A percentile compares a stretch with the other conserved stretches of the same genome.
phyloP scores from a whole-genome alignment of 371 early-diverging fungal genomes.

The Nematocida ausubeli region DNA sequence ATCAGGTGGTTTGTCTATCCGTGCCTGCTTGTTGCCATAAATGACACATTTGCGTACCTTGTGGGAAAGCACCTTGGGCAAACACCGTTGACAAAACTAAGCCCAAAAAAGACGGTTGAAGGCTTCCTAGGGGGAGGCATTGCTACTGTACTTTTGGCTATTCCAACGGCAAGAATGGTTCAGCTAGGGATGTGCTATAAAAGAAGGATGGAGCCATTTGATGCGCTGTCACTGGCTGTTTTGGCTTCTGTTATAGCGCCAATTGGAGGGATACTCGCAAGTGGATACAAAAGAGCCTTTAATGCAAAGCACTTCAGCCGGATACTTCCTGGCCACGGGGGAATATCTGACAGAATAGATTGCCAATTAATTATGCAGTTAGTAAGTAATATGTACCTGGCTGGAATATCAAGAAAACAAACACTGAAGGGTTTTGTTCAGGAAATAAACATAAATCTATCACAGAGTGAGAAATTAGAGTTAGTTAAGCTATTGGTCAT shows the following conservation, averaged over 20 bases:
- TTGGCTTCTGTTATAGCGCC: constrained; percentile 94
- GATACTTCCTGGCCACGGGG: constrained; percentile 84
- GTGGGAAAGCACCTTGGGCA: constrained; percentile 85
- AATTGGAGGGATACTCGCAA: constrained; percentile 97
- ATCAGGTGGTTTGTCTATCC: constrained; percentile 88
- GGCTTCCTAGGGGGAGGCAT: constrained; percentile 90
- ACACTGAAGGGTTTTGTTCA: neutral
- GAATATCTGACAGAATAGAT: constrained; percentile 93
- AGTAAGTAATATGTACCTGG: constrained; percentile 79
- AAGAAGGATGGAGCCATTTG: neutral
- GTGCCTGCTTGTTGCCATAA: constrained; percentile 80
- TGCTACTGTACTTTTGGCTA: constrained; percentile 75
- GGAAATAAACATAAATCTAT: neutral
- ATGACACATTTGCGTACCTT: constrained; percentile 93
- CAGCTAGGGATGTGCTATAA: neutral
- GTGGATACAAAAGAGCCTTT: constrained; percentile 87
- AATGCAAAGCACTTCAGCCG: constrained; percentile 94
- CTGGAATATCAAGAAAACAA: constrained; percentile 19
- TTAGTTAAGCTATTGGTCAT: neutral
- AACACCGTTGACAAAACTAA: constrained; percentile 82
- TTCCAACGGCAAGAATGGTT: constrained; percentile 41
- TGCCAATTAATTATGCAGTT: constrained; percentile 91
- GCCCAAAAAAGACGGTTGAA: constrained; percentile 99
- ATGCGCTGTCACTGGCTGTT: constrained; percentile 72
- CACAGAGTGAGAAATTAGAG: neutral